Evolutionary conservation across 768 basidiomycete genomes (phyloP).

Genomic region (Suillus brevipes): DNA sequence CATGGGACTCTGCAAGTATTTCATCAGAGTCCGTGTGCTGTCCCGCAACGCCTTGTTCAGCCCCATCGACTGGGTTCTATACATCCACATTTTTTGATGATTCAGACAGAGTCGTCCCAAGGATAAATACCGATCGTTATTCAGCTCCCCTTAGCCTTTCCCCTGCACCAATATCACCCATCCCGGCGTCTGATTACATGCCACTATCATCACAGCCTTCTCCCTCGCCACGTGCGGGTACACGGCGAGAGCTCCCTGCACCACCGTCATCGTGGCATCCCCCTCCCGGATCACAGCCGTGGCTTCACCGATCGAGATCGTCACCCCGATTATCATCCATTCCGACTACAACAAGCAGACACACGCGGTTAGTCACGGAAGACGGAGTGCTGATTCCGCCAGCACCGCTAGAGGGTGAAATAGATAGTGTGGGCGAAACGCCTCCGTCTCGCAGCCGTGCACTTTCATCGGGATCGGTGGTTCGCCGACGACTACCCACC

Average conservation of each 20-base stretch:
- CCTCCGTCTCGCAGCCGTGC: constrained; percentile 18
- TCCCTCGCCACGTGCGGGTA: constrained; percentile 16
- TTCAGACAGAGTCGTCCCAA: constrained; percentile 16
- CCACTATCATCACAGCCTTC: constrained; percentile 23
- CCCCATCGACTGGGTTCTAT: constrained; percentile 40
- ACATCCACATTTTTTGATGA: constrained; percentile 24
- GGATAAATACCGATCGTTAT: constrained; percentile 10
- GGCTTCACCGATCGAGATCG: constrained; percentile 37
- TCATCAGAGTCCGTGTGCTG: constrained; percentile 50
- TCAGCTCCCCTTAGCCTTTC: constrained; percentile 18
- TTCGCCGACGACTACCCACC: constrained; percentile 31
- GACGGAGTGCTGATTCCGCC: constrained; percentile 17
- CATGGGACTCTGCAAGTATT: constrained; percentile 38
- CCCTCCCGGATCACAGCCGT: constrained; percentile 28
- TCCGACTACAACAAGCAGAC: constrained; percentile 11
- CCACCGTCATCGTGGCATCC: constrained; percentile 34
- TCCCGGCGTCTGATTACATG: constrained; percentile 32
- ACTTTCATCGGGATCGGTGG: constrained; percentile 20
- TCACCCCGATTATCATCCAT: constrained; percentile 33
- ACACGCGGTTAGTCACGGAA: constrained; percentile 3
- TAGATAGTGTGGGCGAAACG: constrained; percentile 11
- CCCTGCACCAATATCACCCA: constrained; percentile 27
- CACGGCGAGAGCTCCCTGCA: constrained; percentile 29
- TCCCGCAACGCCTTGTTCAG: constrained; percentile 39
- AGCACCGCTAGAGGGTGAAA: constrained; percentile 17